phyloP scores from a whole-genome alignment of 1,284 basidiomycete species.

The Ceratobasidium sp. region DNA sequence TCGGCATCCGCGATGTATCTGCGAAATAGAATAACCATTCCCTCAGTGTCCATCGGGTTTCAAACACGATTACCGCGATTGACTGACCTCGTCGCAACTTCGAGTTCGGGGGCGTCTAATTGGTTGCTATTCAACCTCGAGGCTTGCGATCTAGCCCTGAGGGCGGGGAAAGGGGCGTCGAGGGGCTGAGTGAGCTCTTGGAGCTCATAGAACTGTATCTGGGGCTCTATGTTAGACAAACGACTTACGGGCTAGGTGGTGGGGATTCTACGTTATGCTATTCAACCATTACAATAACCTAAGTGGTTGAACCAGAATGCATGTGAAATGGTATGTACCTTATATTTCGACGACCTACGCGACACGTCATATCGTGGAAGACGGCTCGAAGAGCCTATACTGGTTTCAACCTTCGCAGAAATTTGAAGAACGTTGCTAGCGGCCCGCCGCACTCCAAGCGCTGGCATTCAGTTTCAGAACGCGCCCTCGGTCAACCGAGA shows the following conservation, averaged over 20 bases:
- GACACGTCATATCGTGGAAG: background rate
- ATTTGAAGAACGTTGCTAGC: background rate
- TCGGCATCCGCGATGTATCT: background rate
- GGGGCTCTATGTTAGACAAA: no score
- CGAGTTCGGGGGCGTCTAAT: background rate
- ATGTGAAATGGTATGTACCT: no score
- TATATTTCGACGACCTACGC: constrained; percentile 20
- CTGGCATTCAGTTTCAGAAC: constrained; percentile 16
- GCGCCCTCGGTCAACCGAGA: background rate
- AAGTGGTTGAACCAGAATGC: no score
- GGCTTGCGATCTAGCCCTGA: constrained; percentile 17
- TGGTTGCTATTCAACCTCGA: constrained; percentile 13
- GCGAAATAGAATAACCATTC: background rate
- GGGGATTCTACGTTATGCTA: no score
- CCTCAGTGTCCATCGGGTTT: constrained; percentile 4
- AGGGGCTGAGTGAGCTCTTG: constrained; percentile 11
- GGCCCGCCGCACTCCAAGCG: constrained; percentile 19
- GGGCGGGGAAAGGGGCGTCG: background rate
- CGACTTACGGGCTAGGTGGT: no score
- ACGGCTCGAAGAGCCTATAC: background rate
- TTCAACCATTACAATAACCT: no score
- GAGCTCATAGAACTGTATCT: no score
- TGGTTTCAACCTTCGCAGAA: constrained; percentile 11
- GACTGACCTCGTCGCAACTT: constrained; percentile 23
- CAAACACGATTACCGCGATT: background rate